Evolutionary conservation across 73 alveolate genomes (phyloP), one percentile per base, ranked within the genome.

Genomic region (Paramecium sexaurelia): DNA sequence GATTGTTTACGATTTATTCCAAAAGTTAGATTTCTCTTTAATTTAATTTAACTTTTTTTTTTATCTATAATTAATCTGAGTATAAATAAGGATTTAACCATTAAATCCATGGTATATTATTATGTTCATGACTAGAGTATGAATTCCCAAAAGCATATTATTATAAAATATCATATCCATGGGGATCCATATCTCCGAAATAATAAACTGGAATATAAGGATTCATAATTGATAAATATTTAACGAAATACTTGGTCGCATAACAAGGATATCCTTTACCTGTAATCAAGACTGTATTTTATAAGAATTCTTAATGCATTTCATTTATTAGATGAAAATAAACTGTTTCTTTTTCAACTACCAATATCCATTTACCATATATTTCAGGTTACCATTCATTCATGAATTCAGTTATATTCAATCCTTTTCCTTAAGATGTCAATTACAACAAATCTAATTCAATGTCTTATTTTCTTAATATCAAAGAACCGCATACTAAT

Each of bases 181-280:
- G 90, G 19, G 90, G 90, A 78, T 78, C 90, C 68, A 41, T 39
- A 40, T 78, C 90, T 78, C 90, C 90, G 13, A 78, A 78, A 33
- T 78, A 78, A 78, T 45, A 43, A 1, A 78, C 55, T 13, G 90
- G 90, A 1, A 78, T 78, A 4, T 15, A 33, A 9, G 90, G 90
- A 19, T 78, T 78, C 90, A 39, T 19, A 1, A 24, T 7, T 8
- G 68, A 45, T 7, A 78, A 22, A 41, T 78, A 78, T 78, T 78
- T 78, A 1, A 78, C 19, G 41, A 78, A 78, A 17, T 17, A 24
- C 10, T 78, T 78, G 7, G 90, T 78, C 0, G 90, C 69, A 43
- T 41, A 22, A 43, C 90, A 78, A 22, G 90, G 90, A 78, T 78
- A 78, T 11, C 90, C 90, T 73, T 73, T 73, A 8, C 87, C 87